Percentiles rank a stretch among this genome's conserved stretches.
Conservation (phyloP, 768 basidiomycete species). For the Psilocybe sp. region DNA sequence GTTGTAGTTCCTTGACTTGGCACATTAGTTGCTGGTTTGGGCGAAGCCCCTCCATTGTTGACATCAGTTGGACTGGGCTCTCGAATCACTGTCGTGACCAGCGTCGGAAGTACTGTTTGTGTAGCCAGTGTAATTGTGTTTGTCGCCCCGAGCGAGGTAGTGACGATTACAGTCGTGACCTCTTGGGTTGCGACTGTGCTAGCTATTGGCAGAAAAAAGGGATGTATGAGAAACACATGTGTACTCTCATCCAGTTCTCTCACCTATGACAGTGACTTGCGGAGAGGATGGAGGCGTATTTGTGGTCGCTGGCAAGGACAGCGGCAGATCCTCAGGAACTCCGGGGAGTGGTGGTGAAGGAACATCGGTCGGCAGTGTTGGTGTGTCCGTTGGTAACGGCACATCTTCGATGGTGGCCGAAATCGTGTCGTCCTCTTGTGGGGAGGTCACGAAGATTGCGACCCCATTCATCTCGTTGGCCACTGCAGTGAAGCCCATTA, state of each 20-base stretch:
- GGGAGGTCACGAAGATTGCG: constrained; percentile 7
- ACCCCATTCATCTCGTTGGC: constrained; percentile 12
- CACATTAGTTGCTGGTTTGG: constrained; percentile 1
- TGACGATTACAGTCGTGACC: constrained; percentile 17
- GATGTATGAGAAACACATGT: not conserved
- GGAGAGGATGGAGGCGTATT: not conserved
- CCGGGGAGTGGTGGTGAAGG: not conserved
- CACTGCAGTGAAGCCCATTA: constrained; percentile 4
- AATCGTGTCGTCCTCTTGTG: not conserved
- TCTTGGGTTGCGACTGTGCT: constrained; percentile 40
- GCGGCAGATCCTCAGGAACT: too few relatives aligned
- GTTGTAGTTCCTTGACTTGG: too few relatives aligned
- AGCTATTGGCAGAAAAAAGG: constrained; percentile 18
- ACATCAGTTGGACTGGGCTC: not conserved
- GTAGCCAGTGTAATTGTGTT: constrained; percentile 15
- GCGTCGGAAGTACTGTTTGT: not conserved
- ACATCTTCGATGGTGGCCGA: not conserved
- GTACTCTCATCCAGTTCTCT: not conserved
- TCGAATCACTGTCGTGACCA: not conserved
- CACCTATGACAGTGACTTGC: constrained; percentile 5
- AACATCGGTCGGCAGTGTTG: not conserved
- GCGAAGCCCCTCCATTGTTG: not conserved
- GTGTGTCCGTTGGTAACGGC: not conserved
- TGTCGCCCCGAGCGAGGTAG: constrained; percentile 16
- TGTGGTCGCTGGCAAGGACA: too few relatives aligned